Evolutionary conservation across 2,329 filamentous ascomycete genomes (phyloP), one percentile per base, ranked within the genome.

Genomic region (Thielaviopsis euricoi): DNA sequence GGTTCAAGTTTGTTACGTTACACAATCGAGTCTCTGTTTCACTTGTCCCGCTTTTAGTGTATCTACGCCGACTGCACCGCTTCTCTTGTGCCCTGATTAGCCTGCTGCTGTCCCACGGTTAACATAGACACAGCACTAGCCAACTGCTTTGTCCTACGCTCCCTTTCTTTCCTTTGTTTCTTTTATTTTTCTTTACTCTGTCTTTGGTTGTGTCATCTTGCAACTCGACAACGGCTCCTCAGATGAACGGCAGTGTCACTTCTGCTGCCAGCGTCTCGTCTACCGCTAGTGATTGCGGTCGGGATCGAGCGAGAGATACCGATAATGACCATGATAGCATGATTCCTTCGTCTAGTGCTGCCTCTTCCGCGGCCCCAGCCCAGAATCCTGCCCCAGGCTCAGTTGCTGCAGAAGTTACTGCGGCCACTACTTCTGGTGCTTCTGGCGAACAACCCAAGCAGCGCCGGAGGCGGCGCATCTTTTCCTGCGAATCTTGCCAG

Each of bases 401-500:
- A 25, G 51, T 60, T 21, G 58, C 58, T 3, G 54, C 58, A 6
- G 49, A 60, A 43, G 58, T 60, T 6, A 23, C 55, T 43, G 58
- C 55, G 5, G 58, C 43, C 3, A 60, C 55, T 10, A 37, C 53
- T 15, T 17, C 49, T 43, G 54, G 58, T 7, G 7, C 40, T 19
- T 13, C 54, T 15, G 55, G 48, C 1, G 53, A 59, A 13, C 57
- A 55, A 25, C 58, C 58, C 15, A 60, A 60, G 26, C 54, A 56
- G n/a, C 54, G 58, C 21, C 50, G 58, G 9, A 25, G 58, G 21
- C 54, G 58, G 15, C 37, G 58, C 2, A 60, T 60, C 23, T 60
- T 60, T 33, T 57, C 54, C n/a, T 60, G 58, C 22, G 58, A 60
- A 49, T 60, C 58, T 15, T 60, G 58, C 19, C 58, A 60, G 46